phyloP scores from a whole-genome alignment of 2,329 filamentous ascomycete species.

The Venturia nashicola region DNA sequence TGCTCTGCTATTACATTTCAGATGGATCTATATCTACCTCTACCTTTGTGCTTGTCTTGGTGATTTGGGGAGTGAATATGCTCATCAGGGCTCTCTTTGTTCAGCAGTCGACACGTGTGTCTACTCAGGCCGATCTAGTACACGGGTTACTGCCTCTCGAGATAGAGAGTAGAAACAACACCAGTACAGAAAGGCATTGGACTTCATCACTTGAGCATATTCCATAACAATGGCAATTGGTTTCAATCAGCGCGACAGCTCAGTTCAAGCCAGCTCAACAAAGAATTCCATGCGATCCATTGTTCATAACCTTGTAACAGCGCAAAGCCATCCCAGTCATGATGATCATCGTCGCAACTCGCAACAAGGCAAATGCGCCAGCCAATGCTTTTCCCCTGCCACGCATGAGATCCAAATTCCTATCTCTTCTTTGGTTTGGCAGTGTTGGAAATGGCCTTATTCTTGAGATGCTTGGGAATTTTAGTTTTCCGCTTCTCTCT shows the following conservation, averaged over 20 bases:
- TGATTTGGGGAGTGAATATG: not conserved
- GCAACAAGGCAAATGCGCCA: not conserved
- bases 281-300: not conserved
- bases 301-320: not conserved
- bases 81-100: conserved; percentile 11
- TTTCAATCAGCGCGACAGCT: not conserved
- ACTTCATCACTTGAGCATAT: not conserved
- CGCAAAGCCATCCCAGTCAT: not conserved
- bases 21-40: too few species aligned
- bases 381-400: not conserved
- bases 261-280: too few species aligned
- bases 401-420: not conserved
- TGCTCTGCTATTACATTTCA: too few species aligned
- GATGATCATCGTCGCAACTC: not conserved
- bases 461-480: conserved; percentile 94
- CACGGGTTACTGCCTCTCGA: not conserved
- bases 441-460: conserved; percentile 54
- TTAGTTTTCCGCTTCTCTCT: conserved; percentile 87
- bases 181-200: not conserved
- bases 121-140: not conserved
- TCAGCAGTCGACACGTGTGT: not conserved
- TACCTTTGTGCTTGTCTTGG: too few species aligned
- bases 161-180: not conserved
- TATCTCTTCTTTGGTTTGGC: conserved; percentile 3
- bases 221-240: not conserved